phyloP scores from a whole-genome alignment of 129 eudicot genomes.

The Lactuca sativa region DNA sequence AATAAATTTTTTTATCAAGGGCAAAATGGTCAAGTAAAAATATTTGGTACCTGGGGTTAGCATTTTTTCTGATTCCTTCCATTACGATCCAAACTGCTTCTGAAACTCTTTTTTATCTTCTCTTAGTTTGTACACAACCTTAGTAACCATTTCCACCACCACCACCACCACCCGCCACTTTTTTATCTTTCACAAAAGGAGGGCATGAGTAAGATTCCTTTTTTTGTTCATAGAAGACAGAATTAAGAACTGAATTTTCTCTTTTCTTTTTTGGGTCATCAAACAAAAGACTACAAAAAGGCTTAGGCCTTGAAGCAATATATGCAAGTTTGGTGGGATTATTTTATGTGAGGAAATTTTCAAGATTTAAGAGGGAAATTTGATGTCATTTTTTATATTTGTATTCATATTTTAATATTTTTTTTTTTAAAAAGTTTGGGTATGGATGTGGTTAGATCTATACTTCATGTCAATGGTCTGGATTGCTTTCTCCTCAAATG shows the following conservation, averaged over 20 bases:
- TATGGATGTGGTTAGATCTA: conserved; percentile 58
- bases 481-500: conserved; percentile 49
- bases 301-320: conserved; percentile 33
- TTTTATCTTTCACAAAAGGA: conserved; percentile 1
- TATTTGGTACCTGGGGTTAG: conserved; percentile 56
- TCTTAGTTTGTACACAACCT: conserved; percentile 44
- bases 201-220: conserved; percentile 22
- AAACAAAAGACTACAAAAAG: conserved; percentile 42
- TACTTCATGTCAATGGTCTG: conserved; percentile 51
- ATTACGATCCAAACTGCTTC: conserved; percentile 62
- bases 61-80: conserved; percentile 40
- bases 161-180: conserved; percentile 14
- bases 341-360: conserved; percentile 29
- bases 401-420: not conserved
- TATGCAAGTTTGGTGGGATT: conserved; percentile 30
- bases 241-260: conserved; percentile 24
- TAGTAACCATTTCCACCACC: conserved; percentile 55
- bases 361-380: conserved; percentile 32
- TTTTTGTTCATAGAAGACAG: conserved; percentile 28
- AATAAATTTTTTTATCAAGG: not conserved
- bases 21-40: not conserved
- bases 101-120: conserved; percentile 62
- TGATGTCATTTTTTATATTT: conserved; percentile 14
- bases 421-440: conserved; percentile 40
- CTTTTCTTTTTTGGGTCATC: conserved; percentile 22